Base-by-base conservation (phyloP, 495 filamentous ascomycete species). In the Pyrenula massariospora region DNA sequence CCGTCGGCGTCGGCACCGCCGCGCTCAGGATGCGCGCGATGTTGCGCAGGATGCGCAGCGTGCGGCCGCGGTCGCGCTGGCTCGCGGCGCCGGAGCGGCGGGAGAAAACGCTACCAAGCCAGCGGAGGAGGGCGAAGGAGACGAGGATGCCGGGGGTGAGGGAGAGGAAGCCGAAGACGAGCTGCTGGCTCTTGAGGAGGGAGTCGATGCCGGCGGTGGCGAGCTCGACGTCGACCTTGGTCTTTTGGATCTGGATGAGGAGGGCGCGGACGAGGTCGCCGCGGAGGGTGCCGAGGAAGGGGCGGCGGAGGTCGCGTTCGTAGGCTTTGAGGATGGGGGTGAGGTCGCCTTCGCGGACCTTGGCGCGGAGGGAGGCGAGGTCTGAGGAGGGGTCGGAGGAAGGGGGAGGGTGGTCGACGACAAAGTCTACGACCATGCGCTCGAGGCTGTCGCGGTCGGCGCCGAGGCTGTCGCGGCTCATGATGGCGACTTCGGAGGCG, bases 401-500 rank as follows among this genome's bases (percentile, higher is more conserved):
- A 11, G 76, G 70, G 1, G 74, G 65, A 3, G 87, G 83, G 62
- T 88, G 86, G 56, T 95, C 89, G 15, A 83, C 72, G 5, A 89
- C 86, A 71, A 97, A 98, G 62, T 97, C 91, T 15, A 97, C 85
- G 1, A 97, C 93, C 93, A 98, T 98, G 36, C 93, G 83, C 67
- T 98, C 93, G 49, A 98, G 73, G 61, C 90, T 95, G 20, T 88
- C 88, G 50, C 88, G 83, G 62, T 98, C 93, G 19, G 89, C 90
- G 65, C 86, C 81, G 22, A 98, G 74, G 60, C 89, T 95, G 59
- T 88, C 84, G 52, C 87, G 88, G 70, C 89, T 95, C 88, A 97
- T 93, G 57, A 98, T 85, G 20, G 91, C 90, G 56, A 98, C 91
- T 65, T 96, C 92, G 60, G 88, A 94, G 59, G 82, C 85, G 56